A percentile compares a stretch with the other conserved stretches of the same genome.
These are phyloP conservation scores for Penicillium sp. DNA, from an alignment of 2,329 filamentous ascomycete species.

Conservation along the genomic window DNA sequence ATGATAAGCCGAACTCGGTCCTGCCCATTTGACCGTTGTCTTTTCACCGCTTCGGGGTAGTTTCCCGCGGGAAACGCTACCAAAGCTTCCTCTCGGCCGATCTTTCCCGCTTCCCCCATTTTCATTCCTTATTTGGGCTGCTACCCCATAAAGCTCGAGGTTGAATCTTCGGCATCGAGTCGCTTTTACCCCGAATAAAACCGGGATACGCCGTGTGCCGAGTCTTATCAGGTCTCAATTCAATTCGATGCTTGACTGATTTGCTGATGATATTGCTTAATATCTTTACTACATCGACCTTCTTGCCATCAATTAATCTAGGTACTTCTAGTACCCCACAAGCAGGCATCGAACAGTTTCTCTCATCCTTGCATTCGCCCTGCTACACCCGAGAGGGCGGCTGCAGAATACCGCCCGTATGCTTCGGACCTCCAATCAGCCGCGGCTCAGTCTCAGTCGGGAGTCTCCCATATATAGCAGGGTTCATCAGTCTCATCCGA, in stretches of 20 bases:
- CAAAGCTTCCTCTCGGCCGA: slow-evolving; percentile 25
- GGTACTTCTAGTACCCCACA: too few relatives aligned
- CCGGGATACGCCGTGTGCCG: slow-evolving; percentile 24
- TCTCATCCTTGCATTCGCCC: slow-evolving; percentile 2
- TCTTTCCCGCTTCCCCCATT: slow-evolving; percentile 15
- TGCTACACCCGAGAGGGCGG: slow-evolving; percentile 10
- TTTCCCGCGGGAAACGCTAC: slow-evolving; percentile 25
- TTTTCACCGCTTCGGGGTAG: background rate
- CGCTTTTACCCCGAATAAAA: background rate
- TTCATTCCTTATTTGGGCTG: background rate
- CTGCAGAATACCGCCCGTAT: slow-evolving; percentile 5
- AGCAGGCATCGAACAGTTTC: background rate
- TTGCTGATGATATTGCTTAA: background rate
- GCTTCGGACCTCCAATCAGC: slow-evolving; percentile 17
- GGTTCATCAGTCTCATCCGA: background rate
- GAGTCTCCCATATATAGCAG: background rate
- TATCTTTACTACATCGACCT: too few relatives aligned
- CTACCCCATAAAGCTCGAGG: too few relatives aligned
- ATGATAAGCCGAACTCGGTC: slow-evolving; percentile 8
- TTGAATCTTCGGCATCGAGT: background rate
- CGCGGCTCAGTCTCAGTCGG: slow-evolving; percentile 17
- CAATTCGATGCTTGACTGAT: background rate
- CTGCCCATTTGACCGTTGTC: slow-evolving; percentile 1
- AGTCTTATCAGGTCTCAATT: slow-evolving; percentile 8
- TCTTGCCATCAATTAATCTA: too few relatives aligned